A percentile compares a stretch with the other conserved stretches of the same genome.
These are phyloP conservation scores for Xylaria sp. DNA, from an alignment of 2,329 filamentous ascomycete genomes.

Conservation along the genomic window DNA sequence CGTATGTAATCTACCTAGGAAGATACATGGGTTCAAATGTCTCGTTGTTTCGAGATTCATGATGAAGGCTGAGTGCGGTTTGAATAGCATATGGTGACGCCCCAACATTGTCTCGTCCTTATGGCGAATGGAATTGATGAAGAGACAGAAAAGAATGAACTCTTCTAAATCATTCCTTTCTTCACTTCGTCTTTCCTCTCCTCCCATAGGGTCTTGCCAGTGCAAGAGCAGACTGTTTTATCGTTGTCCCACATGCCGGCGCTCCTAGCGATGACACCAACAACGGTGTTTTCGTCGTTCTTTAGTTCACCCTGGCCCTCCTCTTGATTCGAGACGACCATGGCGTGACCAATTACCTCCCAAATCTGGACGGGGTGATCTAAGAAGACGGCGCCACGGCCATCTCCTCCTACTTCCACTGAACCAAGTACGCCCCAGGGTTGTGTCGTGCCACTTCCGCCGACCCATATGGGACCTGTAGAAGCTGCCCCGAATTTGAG, in stretches of 20 bases:
- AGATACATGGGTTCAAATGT: conserved; percentile 22
- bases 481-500: conserved; percentile 85
- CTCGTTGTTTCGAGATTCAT: background rate
- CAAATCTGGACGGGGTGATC: conserved; percentile 88
- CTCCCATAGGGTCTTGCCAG: conserved; percentile 98
- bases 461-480: conserved; percentile 83
- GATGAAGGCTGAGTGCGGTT: background rate
- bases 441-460: conserved; percentile 55
- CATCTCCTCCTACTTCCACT: conserved; percentile 78
- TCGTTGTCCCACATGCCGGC: conserved; percentile 99
- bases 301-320: conserved; percentile 69
- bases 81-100: background rate
- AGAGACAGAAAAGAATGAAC: background rate
- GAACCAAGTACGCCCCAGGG: conserved; percentile 72
- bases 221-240: conserved; percentile 97
- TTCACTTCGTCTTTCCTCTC: conserved; percentile 89
- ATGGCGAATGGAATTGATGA: conserved; percentile 1
- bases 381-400: conserved; percentile 82
- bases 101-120: background rate
- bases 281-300: conserved; percentile 86
- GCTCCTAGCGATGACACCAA: conserved; percentile 93
- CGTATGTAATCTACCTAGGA: conserved; percentile 23
- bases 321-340: conserved; percentile 80
- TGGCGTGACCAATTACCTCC: conserved; percentile 94
- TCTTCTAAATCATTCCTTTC: conserved; percentile 84